Evolutionary conservation across 257 asterid species (phyloP).

Genomic region (Solanum etuberosum): DNA sequence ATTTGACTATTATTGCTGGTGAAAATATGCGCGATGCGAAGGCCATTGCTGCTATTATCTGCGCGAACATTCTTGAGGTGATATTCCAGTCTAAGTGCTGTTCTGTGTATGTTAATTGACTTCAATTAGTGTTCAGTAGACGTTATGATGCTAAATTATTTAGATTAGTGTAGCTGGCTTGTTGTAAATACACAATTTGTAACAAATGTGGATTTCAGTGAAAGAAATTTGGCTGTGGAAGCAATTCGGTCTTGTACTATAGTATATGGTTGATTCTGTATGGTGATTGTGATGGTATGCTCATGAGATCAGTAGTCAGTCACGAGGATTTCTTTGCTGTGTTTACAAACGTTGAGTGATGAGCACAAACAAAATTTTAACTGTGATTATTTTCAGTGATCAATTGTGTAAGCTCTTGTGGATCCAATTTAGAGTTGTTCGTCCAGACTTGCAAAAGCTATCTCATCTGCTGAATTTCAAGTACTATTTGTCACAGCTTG

Average conservation of each 20-base stretch:
- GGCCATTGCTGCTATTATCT: conserved; percentile 59
- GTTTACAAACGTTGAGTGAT: neutral
- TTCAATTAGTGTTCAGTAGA: neutral
- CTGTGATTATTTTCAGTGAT: neutral
- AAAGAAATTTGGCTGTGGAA: neutral
- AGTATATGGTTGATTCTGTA: neutral
- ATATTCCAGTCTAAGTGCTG: conserved; percentile 19
- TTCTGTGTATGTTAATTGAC: neutral
- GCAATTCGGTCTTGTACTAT: neutral
- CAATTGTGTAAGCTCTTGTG: neutral
- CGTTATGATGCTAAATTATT: neutral
- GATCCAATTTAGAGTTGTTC: neutral
- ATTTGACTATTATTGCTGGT: conserved; percentile 59
- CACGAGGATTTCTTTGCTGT: neutral
- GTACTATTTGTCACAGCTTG: neutral
- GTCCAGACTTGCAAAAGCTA: neutral
- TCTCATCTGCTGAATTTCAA: neutral
- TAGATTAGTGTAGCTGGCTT: neutral
- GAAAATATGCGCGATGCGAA: conserved; percentile 82
- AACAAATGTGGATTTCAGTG: neutral
- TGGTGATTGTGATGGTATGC: neutral
- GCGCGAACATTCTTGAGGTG: conserved; percentile 84
- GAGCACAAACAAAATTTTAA: neutral
- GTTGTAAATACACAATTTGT: neutral
- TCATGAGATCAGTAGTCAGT: neutral